Conservation (phyloP, 148 eudicot species). For the Fagopyrum homotropicum region DNA sequence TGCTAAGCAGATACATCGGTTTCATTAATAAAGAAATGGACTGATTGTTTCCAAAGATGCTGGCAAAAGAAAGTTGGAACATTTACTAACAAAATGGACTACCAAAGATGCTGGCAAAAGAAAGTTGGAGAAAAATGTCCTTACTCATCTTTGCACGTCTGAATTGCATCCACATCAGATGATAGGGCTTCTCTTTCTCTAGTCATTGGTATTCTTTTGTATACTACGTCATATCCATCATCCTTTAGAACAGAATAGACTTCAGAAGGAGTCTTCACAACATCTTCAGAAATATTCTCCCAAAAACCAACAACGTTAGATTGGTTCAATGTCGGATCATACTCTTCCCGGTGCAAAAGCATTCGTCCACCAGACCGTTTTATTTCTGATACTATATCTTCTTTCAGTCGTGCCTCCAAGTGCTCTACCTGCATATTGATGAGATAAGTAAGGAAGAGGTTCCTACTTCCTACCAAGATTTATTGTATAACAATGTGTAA, state of each 20-base stretch:
- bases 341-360: slow-evolving; percentile 98
- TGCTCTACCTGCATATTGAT: slow-evolving; percentile 62
- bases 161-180: slow-evolving; percentile 87
- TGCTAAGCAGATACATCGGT: neutral
- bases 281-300: slow-evolving; percentile 78
- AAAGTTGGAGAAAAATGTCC: slow-evolving; percentile 19
- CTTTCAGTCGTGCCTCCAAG: slow-evolving; percentile 86
- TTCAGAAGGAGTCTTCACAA: slow-evolving; percentile 88
- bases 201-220: slow-evolving; percentile 82
- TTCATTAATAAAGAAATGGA: neutral
- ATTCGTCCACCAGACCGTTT: slow-evolving; percentile 78
- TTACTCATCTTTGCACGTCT: slow-evolving; percentile 72
- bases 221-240: slow-evolving; percentile 55
- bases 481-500: slow-evolving; percentile 2
- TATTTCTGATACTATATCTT: slow-evolving; percentile 84
- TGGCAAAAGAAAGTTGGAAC: neutral
- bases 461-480: neutral
- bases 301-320: slow-evolving; percentile 82
- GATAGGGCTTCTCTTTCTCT: slow-evolving; percentile 85
- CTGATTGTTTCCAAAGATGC: neutral
- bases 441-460: neutral
- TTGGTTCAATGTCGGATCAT: slow-evolving; percentile 57
- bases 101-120: slow-evolving; percentile 1
- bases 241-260: slow-evolving; percentile 62
- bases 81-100: neutral